These are phyloP conservation scores for Camellia oleifera DNA, from an alignment of 179 eudicot genomes.

Conservation along the genomic window DNA sequence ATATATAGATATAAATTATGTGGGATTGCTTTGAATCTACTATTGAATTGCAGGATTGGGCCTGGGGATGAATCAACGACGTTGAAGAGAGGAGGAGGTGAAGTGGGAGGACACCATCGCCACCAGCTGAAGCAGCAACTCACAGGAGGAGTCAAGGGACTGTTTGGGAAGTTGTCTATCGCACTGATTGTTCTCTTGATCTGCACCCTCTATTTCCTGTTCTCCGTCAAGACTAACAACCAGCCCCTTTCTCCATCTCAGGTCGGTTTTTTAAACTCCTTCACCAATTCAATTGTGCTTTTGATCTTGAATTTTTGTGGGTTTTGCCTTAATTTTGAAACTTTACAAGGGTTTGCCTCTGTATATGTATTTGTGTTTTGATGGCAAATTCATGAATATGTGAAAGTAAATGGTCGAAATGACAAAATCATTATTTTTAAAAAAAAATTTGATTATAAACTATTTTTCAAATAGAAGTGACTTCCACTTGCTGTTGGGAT, in stretches of 20 bases:
- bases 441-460: no score
- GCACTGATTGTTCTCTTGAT: constrained; percentile 48
- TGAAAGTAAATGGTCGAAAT: not conserved
- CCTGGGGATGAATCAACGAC: constrained; percentile 9
- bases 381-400: not conserved
- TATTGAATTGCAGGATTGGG: constrained; percentile 10
- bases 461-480: no score
- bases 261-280: constrained; percentile 27
- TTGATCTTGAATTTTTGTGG: no score
- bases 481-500: no score
- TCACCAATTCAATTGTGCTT: not conserved
- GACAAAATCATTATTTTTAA: not conserved
- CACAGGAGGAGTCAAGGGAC: constrained; percentile 43
- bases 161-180: constrained; percentile 41
- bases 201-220: constrained; percentile 46
- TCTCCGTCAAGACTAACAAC: constrained; percentile 34
- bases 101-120: constrained; percentile 17
- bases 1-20: not conserved
- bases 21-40: not conserved
- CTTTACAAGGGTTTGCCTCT: not conserved
- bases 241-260: constrained; percentile 33
- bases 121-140: constrained; percentile 53
- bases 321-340: not conserved
- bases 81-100: constrained; percentile 6
- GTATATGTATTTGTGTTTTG: not conserved